Conservation (phyloP, 345 rosid species). For the Kandelia obovata region DNA sequence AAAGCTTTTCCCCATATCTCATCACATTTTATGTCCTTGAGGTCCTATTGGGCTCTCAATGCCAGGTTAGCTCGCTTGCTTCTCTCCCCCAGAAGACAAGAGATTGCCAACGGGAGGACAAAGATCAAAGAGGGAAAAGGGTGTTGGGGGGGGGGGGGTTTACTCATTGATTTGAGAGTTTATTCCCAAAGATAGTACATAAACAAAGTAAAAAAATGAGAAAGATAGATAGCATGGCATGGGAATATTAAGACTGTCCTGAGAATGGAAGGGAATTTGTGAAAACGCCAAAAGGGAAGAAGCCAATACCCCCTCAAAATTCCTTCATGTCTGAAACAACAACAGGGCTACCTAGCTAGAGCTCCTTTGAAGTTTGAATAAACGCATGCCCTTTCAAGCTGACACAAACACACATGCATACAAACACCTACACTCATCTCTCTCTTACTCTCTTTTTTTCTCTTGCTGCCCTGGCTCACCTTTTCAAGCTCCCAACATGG, state of each 20-base stretch:
- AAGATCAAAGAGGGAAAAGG: background rate
- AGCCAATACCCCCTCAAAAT: conserved; percentile 3
- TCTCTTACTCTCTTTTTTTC: conserved; percentile 2
- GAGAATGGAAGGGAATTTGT: background rate
- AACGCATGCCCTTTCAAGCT: conserved; percentile 38
- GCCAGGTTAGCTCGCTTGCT: background rate
- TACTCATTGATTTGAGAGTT: conserved; percentile 19
- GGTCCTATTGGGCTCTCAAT: conserved; percentile 11
- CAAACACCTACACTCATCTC: background rate
- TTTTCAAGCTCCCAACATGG: conserved; percentile 53
- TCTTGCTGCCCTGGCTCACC: conserved; percentile 35
- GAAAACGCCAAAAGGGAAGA: conserved; percentile 35
- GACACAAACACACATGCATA: conserved; percentile 27
- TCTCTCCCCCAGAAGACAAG: conserved; percentile 3
- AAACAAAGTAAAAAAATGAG: background rate
- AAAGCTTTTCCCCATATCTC: conserved; percentile 31
- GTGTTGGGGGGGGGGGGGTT: background rate
- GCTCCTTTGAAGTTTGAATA: conserved; percentile 24
- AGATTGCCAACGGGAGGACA: conserved; percentile 10
- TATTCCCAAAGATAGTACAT: conserved; percentile 3
- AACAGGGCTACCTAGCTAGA: background rate
- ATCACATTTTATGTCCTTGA: conserved; percentile 13
- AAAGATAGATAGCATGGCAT: background rate
- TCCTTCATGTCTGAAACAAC: conserved; percentile 20
- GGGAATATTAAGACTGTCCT: background rate